A percentile compares a stretch with the other conserved stretches of the same genome.
These are phyloP conservation scores for Neurospora sp. DNA, from an alignment of 495 filamentous ascomycete species.

Conservation along the genomic window DNA sequence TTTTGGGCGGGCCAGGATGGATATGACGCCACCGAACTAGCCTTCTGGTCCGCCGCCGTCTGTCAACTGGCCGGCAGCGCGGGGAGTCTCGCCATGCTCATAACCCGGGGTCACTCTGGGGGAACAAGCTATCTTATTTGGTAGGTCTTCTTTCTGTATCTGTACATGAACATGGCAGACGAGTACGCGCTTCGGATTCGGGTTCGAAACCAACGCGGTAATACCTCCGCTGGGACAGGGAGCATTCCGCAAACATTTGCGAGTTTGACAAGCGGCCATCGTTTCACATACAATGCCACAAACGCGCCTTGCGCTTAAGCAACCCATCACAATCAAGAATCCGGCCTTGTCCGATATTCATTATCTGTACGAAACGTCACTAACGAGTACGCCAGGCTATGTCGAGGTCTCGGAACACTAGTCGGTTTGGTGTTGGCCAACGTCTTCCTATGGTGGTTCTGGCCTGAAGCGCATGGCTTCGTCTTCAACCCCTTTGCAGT, in stretches of 20 bases:
- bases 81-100: conserved; percentile 27
- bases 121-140: conserved; percentile 33
- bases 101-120: conserved; percentile 28
- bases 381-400: conserved; percentile 15
- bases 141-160: conserved; percentile 13
- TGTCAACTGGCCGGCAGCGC: conserved; percentile 20
- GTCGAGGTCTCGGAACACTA: conserved; percentile 27
- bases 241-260: not conserved
- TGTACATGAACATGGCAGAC: not conserved
- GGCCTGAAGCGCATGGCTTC: conserved; percentile 32
- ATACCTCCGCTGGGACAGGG: not conserved
- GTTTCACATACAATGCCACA: not conserved
- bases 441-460: conserved; percentile 29
- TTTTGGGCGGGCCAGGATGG: conserved; percentile 25
- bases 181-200: not conserved
- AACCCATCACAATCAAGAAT: not conserved
- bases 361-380: not conserved
- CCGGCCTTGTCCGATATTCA: too few species aligned
- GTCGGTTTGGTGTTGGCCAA: conserved; percentile 22
- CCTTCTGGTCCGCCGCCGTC: conserved; percentile 27
- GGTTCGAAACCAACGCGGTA: not conserved
- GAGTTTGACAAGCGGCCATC: not conserved
- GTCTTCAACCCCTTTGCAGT: conserved; percentile 24
- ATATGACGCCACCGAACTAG: conserved; percentile 35
- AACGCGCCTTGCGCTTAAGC: not conserved